Base-by-base conservation (phyloP, 2,329 filamentous ascomycete genomes). In the Fusarium citri region DNA sequence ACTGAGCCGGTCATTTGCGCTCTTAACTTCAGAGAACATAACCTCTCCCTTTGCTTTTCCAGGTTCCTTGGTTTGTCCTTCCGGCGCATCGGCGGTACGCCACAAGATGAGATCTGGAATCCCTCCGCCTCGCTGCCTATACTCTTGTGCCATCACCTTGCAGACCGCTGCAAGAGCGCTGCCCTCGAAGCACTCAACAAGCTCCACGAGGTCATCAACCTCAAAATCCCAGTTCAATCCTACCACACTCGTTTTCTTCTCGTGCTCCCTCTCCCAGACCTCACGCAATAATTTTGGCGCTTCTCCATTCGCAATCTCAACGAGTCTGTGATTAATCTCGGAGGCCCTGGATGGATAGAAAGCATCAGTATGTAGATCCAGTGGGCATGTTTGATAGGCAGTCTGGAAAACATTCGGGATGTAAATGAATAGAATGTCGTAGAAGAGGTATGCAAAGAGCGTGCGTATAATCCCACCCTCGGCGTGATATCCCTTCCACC, bases 361-460 rank as follows among this genome's bases (percentile, higher is more conserved):
- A 5, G 92, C 90, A 78, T 99, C 96, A 0, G 94, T 97, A 77
- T 97, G 92, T 8, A 99, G 83, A 78, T 99, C 96, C 6, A 99
- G 83, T 2, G 96, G 96, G 76, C 94, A 97, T 0, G 94, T 97
- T 80, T 99, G 96, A 78, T 93, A 99, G 2, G 92, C 89, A 8
- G 96, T 99, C 78, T 98, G 95, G 79, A 99, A 99, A 58, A 99
- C 95, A 74, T 98, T 97, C 26, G 96, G 95, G 8, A 98, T 88
- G 79, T 97, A 97, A 26, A 94, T 85, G 80, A 98, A 98, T 9
- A 99, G 83, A 25, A 98, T 88, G 79, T 99, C 95, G 83, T 91
- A 96, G 83, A 98, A 97, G 20, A 99, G 88, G 76, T 96, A 95
- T 16, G 90, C 92, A 79, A 94, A 94, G 26, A 99, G 84, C 0